Conservation (phyloP, 2,329 filamentous ascomycete genomes). For the Sordariomycetes sp. region DNA sequence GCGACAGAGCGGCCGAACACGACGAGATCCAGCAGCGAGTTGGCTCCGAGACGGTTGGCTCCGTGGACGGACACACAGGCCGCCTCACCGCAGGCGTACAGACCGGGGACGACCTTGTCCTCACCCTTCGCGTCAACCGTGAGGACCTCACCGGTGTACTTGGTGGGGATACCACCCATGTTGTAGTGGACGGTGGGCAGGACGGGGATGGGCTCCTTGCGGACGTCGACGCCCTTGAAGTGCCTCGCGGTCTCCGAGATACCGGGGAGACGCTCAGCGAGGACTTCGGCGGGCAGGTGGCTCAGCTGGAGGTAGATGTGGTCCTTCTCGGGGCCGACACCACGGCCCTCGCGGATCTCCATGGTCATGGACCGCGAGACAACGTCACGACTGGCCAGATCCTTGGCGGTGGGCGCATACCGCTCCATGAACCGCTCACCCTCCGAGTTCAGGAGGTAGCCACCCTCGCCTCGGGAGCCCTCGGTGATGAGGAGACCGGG, state of each 20-base stretch:
- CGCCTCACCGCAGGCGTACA: constrained; percentile 94
- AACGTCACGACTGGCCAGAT: constrained; percentile 91
- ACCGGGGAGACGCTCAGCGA: constrained; percentile 93
- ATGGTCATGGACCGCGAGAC: constrained; percentile 97
- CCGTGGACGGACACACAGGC: constrained; percentile 97
- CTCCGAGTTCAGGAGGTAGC: constrained; percentile 93
- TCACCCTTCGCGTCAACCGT: constrained; percentile 78
- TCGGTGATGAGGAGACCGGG: constrained; percentile 97
- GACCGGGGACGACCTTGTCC: constrained; percentile 86
- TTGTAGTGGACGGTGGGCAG: constrained; percentile 98
- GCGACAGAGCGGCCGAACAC: constrained; percentile 97
- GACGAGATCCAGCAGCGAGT: constrained; percentile 93
- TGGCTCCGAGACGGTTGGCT: constrained; percentile 94
- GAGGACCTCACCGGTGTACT: constrained; percentile 93
- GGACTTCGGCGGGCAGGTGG: constrained; percentile 83
- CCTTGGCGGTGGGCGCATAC: constrained; percentile 95
- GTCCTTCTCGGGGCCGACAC: constrained; percentile 94
- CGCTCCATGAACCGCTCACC: constrained; percentile 99
- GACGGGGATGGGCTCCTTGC: constrained; percentile 93
- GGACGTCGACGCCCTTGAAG: constrained; percentile 93
- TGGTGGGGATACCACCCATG: constrained; percentile 98
- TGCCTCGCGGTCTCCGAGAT: constrained; percentile 98
- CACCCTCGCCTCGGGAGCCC: constrained; percentile 94
- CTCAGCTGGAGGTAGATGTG: constrained; percentile 98
- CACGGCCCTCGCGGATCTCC: constrained; percentile 94